Evolutionary conservation across 2,329 filamentous ascomycete genomes (phyloP), one percentile per base, ranked within the genome.

Genomic region (Penicillium verrucosum): DNA sequence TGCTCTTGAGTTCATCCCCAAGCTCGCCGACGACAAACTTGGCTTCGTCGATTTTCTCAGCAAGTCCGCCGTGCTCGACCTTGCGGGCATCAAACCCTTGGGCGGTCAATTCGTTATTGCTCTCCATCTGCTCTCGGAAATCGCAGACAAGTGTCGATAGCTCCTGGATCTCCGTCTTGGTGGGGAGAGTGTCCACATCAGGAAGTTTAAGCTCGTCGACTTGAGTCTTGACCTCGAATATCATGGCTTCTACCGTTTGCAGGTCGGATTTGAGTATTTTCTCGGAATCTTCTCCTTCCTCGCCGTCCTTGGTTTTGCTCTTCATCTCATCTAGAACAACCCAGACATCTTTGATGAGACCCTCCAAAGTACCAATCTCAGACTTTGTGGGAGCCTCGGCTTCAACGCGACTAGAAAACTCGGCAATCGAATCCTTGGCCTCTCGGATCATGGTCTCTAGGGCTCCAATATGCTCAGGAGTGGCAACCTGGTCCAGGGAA

Each of bases 1-100:
- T 93, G 47, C 81, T 82, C 70, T 89, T 88, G 44, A 96, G 79
- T 41, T 91, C 83, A 34, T 86, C 85, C 58, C 90, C 90, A 65
- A 97, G 85, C 51, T 91, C 89, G 55, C 89, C 86, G 1, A 97
- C 79, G 66, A 91, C 85, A 0, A 78, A 76, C 77, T 90, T 93
- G 68, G 96, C 86, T 65, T 92, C 90, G 1, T 84, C 82, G 16
- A 97, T 88, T 55, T 88, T 87, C 58, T 93, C 88, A 14, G 88
- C 82, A 25, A 96, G 84, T 14, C 86, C 87, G 23, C 88, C 87
- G 52, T 90, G 91, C 71, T 97, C 93, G 43, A 88, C 84, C 68
- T 93, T 91, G 27, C 91, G 88, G 57, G 93, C 88, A 51, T 94
- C 90, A 44, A 94, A 88, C 0, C 89, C 88, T 74, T 90, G 90